These are phyloP conservation scores for Penicillium pancosmium DNA, from an alignment of 495 filamentous ascomycete species.

Conservation along the genomic window DNA sequence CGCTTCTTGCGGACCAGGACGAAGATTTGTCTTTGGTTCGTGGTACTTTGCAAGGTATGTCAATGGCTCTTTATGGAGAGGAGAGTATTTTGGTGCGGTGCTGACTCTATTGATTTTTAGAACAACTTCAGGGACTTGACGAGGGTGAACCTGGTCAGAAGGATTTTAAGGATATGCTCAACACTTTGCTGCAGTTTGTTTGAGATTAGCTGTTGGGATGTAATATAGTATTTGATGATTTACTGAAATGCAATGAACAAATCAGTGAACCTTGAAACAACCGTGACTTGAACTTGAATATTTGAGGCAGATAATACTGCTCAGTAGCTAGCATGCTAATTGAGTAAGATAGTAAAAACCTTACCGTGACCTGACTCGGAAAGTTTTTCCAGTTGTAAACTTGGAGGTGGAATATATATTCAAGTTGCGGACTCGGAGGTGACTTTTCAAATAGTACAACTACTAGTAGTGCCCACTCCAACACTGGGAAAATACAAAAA, in stretches of 20 bases:
- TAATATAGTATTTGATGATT: slow-evolving; percentile 3
- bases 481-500: too few species aligned
- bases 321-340: too few species aligned
- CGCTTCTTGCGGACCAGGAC: slow-evolving; percentile 67
- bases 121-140: slow-evolving; percentile 67
- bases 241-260: neutral
- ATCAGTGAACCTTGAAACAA: too few species aligned
- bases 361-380: too few species aligned
- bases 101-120: slow-evolving; percentile 29
- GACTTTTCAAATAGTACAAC: too few species aligned
- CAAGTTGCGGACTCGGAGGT: too few species aligned
- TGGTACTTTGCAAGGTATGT: slow-evolving; percentile 69
- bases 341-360: too few species aligned
- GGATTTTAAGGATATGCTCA: slow-evolving; percentile 71
- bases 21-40: slow-evolving; percentile 64
- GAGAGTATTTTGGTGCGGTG: neutral
- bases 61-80: neutral
- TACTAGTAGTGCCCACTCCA: too few species aligned
- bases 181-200: slow-evolving; percentile 64
- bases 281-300: too few species aligned
- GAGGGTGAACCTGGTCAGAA: slow-evolving; percentile 57
- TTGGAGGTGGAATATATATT: too few species aligned
- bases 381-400: too few species aligned
- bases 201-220: slow-evolving; percentile 18
- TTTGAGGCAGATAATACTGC: too few species aligned